phyloP scores from a whole-genome alignment of 2,329 filamentous ascomycete species.

The Cordyceps javanica region DNA sequence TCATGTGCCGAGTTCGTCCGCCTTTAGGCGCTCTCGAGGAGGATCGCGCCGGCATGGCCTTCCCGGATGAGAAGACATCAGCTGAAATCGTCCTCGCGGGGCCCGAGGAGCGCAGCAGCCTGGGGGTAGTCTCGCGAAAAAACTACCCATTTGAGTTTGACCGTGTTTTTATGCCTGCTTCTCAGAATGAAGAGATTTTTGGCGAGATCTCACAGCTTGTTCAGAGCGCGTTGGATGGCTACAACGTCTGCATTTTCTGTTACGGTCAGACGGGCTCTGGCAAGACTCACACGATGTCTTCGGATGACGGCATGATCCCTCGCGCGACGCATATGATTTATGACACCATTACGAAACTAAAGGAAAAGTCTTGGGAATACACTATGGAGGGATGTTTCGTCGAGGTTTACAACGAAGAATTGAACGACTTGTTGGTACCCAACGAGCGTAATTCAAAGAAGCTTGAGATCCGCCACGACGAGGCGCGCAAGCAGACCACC shows the following conservation, averaged over 20 bases:
- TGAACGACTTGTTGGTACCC: conserved; percentile 74
- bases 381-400: conserved; percentile 92
- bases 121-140: conserved; percentile 70
- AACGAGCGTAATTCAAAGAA: conserved; percentile 61
- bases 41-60: conserved; percentile 66
- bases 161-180: conserved; percentile 74
- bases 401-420: conserved; percentile 96
- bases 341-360: conserved; percentile 72
- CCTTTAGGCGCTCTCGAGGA: conserved; percentile 54
- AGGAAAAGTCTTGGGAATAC: conserved; percentile 91
- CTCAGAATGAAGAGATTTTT: conserved; percentile 81
- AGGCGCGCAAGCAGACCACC: conserved; percentile 70
- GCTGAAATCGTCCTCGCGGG: conserved; percentile 82
- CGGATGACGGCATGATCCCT: conserved; percentile 88
- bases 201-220: conserved; percentile 95
- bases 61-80: conserved; percentile 76
- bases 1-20: conserved; percentile 93
- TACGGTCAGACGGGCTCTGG: conserved; percentile 75
- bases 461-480: conserved; percentile 84
- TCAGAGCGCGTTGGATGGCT: conserved; percentile 91
- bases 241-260: conserved; percentile 98
- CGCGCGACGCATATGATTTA: conserved; percentile 92
- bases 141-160: conserved; percentile 87
- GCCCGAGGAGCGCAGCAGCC: conserved; percentile 74
- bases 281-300: conserved; percentile 96